phyloP scores from a whole-genome alignment of 2,329 filamentous ascomycete genomes.

The Microdochium trichocladiopsis region DNA sequence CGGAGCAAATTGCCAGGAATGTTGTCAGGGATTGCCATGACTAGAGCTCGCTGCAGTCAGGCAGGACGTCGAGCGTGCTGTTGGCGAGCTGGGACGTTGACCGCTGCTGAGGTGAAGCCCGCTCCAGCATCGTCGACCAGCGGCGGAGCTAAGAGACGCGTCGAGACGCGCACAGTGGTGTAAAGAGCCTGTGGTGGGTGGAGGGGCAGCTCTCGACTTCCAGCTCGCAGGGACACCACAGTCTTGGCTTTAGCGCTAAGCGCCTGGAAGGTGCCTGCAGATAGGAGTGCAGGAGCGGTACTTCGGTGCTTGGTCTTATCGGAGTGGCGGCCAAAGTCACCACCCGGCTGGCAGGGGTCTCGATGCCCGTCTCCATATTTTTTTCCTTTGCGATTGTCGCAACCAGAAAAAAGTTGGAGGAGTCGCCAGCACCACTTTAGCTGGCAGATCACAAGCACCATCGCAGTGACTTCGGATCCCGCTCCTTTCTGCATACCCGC shows the following conservation, averaged over 20 bases:
- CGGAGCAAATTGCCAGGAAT: slow-evolving; percentile 35
- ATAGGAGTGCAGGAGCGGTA: not conserved
- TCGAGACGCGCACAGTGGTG: slow-evolving; percentile 6
- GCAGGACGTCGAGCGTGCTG: not conserved
- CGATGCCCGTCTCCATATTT: not conserved
- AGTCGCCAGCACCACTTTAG: not conserved
- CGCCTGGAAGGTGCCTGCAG: not conserved
- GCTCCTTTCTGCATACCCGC: not conserved
- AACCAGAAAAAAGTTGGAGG: slow-evolving; percentile 1
- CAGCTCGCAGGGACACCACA: too few relatives aligned
- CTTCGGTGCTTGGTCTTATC: not conserved
- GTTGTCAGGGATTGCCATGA: slow-evolving; percentile 38
- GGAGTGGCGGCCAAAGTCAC: not conserved
- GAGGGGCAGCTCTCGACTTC: not conserved
- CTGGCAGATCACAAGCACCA: not conserved
- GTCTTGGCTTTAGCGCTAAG: too few relatives aligned
- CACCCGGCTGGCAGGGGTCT: not conserved
- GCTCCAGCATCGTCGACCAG: not conserved
- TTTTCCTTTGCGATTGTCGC: slow-evolving; percentile 1
- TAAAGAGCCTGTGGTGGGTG: not conserved
- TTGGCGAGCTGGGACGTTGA: not conserved
- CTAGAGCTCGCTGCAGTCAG: slow-evolving; percentile 3
- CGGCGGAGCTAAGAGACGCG: slow-evolving; percentile 4
- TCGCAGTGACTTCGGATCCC: not conserved
- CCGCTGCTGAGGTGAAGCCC: not conserved